Conservation (phyloP, 1,139 yeast genomes). For the Torulaspora globosa region DNA sequence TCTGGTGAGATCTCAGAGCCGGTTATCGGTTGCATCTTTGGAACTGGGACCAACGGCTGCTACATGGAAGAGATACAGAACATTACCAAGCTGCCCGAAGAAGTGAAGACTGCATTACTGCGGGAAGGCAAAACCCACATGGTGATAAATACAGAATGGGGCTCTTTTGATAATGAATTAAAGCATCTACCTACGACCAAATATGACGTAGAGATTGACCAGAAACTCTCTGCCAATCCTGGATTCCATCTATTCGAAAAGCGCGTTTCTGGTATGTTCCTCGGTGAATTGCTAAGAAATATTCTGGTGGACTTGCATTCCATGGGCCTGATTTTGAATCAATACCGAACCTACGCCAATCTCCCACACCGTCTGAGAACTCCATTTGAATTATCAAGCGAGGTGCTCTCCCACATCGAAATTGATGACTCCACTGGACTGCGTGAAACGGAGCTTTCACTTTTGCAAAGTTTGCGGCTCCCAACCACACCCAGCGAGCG, state of each 20-base stretch:
- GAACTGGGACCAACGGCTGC: conserved; percentile 96
- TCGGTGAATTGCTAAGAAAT: conserved; percentile 83
- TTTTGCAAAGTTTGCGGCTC: conserved; percentile 60
- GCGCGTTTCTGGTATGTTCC: conserved; percentile 88
- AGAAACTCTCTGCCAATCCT: conserved; percentile 64
- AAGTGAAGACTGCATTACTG: conserved; percentile 39
- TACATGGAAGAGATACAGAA: conserved; percentile 70
- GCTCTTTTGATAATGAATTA: conserved; percentile 83
- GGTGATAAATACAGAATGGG: conserved; percentile 97
- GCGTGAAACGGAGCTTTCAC: conserved; percentile 58
- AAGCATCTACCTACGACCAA: conserved; percentile 67
- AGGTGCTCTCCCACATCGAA: conserved; percentile 76
- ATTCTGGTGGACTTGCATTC: conserved; percentile 63
- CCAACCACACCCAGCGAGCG: conserved; percentile 70
- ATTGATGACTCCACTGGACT: conserved; percentile 73
- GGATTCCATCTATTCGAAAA: conserved; percentile 91
- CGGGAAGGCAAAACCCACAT: conserved; percentile 57
- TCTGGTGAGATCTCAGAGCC: conserved; percentile 64
- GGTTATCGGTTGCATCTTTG: conserved; percentile 82
- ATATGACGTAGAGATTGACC: conserved; percentile 68
- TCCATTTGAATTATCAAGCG: conserved; percentile 78
- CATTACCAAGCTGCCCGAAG: conserved; percentile 58
- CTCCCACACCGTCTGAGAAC: conserved; percentile 64
- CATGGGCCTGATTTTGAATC: conserved; percentile 53
- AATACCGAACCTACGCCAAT: conserved; percentile 48